Evolutionary conservation across 2,329 filamentous ascomycete species (phyloP).

Genomic region (Alternaria arbusti): DNA sequence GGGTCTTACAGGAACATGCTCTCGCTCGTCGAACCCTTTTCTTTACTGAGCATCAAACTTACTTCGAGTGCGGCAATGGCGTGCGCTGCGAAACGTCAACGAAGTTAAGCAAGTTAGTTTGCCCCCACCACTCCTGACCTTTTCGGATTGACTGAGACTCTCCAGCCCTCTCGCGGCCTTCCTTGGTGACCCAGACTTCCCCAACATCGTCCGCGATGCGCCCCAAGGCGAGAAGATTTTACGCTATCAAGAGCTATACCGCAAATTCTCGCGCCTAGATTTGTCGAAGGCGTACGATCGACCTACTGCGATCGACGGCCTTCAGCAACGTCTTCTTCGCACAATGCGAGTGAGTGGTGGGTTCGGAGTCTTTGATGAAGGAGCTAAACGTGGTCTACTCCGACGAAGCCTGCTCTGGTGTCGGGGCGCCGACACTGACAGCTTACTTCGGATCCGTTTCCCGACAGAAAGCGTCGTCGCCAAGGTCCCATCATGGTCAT

Average conservation of each 20-base stretch:
- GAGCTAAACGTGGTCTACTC: slow-evolving; percentile 8
- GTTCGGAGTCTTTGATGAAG: slow-evolving; percentile 40
- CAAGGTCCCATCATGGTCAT: slow-evolving; percentile 18
- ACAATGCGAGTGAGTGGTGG: slow-evolving; percentile 30
- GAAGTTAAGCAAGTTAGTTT: slow-evolving; percentile 22
- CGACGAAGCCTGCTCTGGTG: slow-evolving; percentile 13
- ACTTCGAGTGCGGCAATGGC: slow-evolving; percentile 33
- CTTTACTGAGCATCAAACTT: slow-evolving; percentile 32
- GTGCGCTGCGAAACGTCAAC: slow-evolving; percentile 29
- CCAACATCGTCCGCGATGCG: slow-evolving; percentile 5
- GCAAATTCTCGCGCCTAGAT: slow-evolving; percentile 36
- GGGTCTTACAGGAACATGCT: slow-evolving; percentile 37
- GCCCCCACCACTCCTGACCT: no score
- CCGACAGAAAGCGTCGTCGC: background rate
- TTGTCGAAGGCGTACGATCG: slow-evolving; percentile 32
- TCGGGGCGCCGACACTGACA: background rate
- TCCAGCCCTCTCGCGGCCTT: slow-evolving; percentile 6
- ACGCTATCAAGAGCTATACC: slow-evolving; percentile 14
- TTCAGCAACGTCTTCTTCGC: slow-evolving; percentile 39
- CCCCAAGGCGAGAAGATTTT: slow-evolving; percentile 10
- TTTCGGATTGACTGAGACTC: no score
- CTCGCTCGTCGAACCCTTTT: slow-evolving; percentile 35
- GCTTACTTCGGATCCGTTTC: slow-evolving; percentile 4
- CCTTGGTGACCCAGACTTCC: slow-evolving; percentile 39
- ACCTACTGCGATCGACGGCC: slow-evolving; percentile 38